Percentiles rank a stretch among this genome's conserved stretches.
These are phyloP conservation scores for Lactifluus rugatus DNA, from an alignment of 768 basidiomycete genomes.

Conservation along the genomic window DNA sequence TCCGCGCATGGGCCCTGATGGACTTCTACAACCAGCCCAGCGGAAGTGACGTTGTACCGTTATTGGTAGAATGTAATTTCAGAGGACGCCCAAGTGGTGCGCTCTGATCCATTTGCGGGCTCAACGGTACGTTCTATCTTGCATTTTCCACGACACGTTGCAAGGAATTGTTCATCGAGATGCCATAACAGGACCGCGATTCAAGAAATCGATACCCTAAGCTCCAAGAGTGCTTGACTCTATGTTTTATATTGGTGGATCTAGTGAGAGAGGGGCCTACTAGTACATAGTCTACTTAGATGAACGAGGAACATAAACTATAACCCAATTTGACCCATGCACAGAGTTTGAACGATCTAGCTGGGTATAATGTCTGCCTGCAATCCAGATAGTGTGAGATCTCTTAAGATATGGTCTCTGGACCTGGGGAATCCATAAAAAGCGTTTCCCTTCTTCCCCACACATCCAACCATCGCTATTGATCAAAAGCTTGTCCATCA, in stretches of 20 bases:
- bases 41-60: constrained; percentile 43
- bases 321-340: too few relatives aligned
- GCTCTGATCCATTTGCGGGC: not conserved
- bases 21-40: constrained; percentile 61
- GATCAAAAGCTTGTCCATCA: too few relatives aligned
- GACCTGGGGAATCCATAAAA: too few relatives aligned
- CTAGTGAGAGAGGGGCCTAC: too few relatives aligned
- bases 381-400: too few relatives aligned
- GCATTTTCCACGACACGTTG: not conserved
- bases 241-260: not conserved
- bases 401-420: too few relatives aligned
- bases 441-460: too few relatives aligned
- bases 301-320: too few relatives aligned
- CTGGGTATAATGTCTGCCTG: too few relatives aligned
- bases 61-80: constrained; percentile 75
- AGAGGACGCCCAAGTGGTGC: constrained; percentile 28
- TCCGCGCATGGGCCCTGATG: constrained; percentile 69
- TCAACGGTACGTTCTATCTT: not conserved
- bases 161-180: not conserved
- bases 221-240: not conserved
- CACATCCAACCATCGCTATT: too few relatives aligned
- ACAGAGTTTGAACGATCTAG: too few relatives aligned
- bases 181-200: not conserved
- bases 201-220: not conserved
- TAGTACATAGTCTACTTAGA: too few relatives aligned